A percentile compares a stretch with the other conserved stretches of the same genome.
Evolutionary conservation across 805 yeast genomes (phyloP).

Genomic region (Saccharomyces kudriavzevii): DNA sequence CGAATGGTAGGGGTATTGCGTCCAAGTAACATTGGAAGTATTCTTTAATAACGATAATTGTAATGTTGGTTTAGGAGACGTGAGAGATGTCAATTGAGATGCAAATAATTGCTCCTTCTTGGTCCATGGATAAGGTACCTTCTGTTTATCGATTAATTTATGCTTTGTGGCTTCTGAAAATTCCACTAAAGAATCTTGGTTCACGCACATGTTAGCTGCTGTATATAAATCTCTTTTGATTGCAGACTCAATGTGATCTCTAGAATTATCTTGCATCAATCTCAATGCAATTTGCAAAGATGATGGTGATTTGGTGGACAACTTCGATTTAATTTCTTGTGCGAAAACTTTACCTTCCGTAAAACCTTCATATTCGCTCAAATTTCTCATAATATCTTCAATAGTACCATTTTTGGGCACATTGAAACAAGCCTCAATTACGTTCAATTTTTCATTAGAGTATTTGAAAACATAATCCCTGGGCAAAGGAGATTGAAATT

Average conservation of each 20-base stretch:
- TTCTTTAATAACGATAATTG: slow-evolving; percentile 26
- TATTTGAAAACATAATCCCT: slow-evolving; percentile 51
- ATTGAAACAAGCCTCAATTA: slow-evolving; percentile 65
- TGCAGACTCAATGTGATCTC: slow-evolving; percentile 53
- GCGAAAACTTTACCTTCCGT: slow-evolving; percentile 63
- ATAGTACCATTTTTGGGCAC: slow-evolving; percentile 33
- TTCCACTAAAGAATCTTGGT: slow-evolving; percentile 37
- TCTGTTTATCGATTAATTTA: slow-evolving; percentile 52
- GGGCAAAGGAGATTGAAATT: slow-evolving; percentile 65
- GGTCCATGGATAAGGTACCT: slow-evolving; percentile 44
- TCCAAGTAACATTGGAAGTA: slow-evolving; percentile 32
- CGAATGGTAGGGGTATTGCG: slow-evolving; percentile 34
- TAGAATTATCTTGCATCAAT: slow-evolving; percentile 53
- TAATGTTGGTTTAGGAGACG: slow-evolving; percentile 29
- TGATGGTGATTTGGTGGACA: slow-evolving; percentile 65
- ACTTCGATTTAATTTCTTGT: slow-evolving; percentile 41
- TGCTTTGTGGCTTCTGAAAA: slow-evolving; percentile 63
- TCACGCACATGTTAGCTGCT: slow-evolving; percentile 68
- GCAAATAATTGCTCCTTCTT: slow-evolving; percentile 19
- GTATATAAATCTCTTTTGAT: slow-evolving; percentile 64
- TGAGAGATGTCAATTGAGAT: slow-evolving; percentile 15
- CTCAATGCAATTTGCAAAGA: slow-evolving; percentile 67
- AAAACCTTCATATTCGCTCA: slow-evolving; percentile 42
- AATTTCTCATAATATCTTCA: slow-evolving; percentile 48
- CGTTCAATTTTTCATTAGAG: slow-evolving; percentile 44